These are phyloP conservation scores for Raddia distichophylla DNA, from an alignment of 176 grass and related monocot genomes.

Conservation along the genomic window DNA sequence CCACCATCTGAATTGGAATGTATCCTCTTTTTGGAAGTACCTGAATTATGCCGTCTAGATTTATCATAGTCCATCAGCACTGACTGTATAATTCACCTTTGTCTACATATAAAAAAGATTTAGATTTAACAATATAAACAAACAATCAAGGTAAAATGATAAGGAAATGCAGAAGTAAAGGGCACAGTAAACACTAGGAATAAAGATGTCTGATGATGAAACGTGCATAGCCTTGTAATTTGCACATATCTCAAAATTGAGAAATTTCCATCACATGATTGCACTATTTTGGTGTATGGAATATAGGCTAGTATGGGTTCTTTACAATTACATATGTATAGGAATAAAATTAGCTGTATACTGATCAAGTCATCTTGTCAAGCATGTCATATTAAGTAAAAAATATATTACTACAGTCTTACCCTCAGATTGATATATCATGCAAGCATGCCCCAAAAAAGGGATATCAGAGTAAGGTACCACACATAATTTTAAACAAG, in stretches of 20 bases:
- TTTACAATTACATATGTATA: slow-evolving; percentile 16
- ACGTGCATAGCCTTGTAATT: slow-evolving; percentile 16
- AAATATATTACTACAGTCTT: not conserved
- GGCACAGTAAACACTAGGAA: not conserved
- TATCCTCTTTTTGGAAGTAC: slow-evolving; percentile 41
- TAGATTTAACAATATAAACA: slow-evolving; percentile 23
- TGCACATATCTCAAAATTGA: slow-evolving; percentile 21
- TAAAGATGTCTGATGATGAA: not conserved
- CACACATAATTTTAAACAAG: not conserved
- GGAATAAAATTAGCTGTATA: not conserved
- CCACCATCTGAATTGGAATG: slow-evolving; percentile 55
- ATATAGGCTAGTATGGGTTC: not conserved
- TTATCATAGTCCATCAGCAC: slow-evolving; percentile 46
- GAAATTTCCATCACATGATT: slow-evolving; percentile 25
- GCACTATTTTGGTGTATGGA: slow-evolving; percentile 16
- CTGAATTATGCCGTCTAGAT: slow-evolving; percentile 45
- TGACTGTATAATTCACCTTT: slow-evolving; percentile 25
- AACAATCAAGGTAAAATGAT: slow-evolving; percentile 30
- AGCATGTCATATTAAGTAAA: not conserved
- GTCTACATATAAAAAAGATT: slow-evolving; percentile 32
- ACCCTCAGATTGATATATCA: not conserved
- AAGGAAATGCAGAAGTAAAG: slow-evolving; percentile 25
- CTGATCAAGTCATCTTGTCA: not conserved
- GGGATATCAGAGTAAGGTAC: not conserved
- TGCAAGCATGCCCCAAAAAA: slow-evolving; percentile 19